phyloP scores from a whole-genome alignment of 306 rosid genomes.

The Acacia crassicarpa region DNA sequence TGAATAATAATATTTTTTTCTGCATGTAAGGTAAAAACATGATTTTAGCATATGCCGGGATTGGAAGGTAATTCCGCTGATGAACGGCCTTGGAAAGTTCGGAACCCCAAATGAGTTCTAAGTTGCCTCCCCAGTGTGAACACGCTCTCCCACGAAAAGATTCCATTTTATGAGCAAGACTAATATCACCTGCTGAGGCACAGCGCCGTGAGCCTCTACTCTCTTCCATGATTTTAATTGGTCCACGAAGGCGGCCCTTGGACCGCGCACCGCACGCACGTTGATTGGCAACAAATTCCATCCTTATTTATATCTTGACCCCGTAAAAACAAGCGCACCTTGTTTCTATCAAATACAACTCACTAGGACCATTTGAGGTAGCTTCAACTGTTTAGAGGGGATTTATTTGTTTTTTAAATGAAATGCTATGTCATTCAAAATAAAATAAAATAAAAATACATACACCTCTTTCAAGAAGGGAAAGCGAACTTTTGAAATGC shows the following conservation, averaged over 20 bases:
- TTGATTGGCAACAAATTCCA: too few relatives aligned
- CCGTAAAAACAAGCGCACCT: too few relatives aligned
- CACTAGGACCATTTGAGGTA: too few relatives aligned
- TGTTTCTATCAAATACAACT: too few relatives aligned
- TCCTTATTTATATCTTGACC: neutral
- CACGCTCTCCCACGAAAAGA: constrained; percentile 24
- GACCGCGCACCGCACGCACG: neutral
- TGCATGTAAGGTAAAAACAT: neutral
- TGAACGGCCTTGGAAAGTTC: neutral
- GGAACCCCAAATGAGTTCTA: neutral
- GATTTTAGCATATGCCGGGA: neutral
- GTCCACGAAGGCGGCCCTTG: neutral
- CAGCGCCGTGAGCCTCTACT: neutral
- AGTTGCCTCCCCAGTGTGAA: constrained; percentile 29
- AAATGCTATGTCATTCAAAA: too few relatives aligned
- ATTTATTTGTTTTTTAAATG: too few relatives aligned
- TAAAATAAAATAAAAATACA: too few relatives aligned
- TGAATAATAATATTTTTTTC: neutral
- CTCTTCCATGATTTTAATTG: neutral
- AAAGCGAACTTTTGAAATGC: too few relatives aligned
- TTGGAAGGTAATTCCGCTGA: neutral
- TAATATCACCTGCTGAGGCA: constrained; percentile 30
- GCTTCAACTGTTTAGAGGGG: too few relatives aligned
- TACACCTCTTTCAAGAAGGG: too few relatives aligned
- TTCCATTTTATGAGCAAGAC: constrained; percentile 22